Conservation (phyloP, 495 filamentous ascomycete genomes). For the Penicillium lividum region DNA sequence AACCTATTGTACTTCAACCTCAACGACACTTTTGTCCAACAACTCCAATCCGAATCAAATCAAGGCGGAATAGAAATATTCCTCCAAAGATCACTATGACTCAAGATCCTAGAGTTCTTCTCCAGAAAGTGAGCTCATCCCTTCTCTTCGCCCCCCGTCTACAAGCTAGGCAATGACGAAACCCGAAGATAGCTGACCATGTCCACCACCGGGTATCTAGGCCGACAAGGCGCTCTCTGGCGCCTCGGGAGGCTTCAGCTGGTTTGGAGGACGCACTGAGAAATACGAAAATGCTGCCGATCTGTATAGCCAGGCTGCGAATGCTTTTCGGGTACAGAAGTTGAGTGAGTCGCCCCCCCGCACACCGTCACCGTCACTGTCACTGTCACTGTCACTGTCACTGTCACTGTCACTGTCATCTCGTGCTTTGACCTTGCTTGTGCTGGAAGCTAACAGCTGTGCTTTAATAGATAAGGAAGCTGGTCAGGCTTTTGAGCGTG, state of each 20-base stretch:
- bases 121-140: slow-evolving; percentile 53
- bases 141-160: slow-evolving; percentile 18
- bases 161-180: slow-evolving; percentile 29
- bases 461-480: slow-evolving; percentile 69
- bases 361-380: neutral
- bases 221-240: slow-evolving; percentile 74
- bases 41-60: slow-evolving; percentile 4
- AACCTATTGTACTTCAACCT: slow-evolving; percentile 10
- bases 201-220: slow-evolving; percentile 43
- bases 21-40: slow-evolving; percentile 2
- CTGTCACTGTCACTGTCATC: slow-evolving; percentile 10
- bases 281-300: slow-evolving; percentile 85
- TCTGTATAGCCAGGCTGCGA: slow-evolving; percentile 77
- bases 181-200: slow-evolving; percentile 31
- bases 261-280: slow-evolving; percentile 77
- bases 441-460: neutral
- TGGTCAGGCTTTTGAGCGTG: slow-evolving; percentile 75
- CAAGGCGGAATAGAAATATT: slow-evolving; percentile 3
- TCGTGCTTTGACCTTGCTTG: neutral
- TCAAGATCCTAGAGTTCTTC: slow-evolving; percentile 58
- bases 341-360: slow-evolving; percentile 53
- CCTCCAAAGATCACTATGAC: slow-evolving; percentile 28
- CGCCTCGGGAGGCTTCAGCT: slow-evolving; percentile 70
- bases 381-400: slow-evolving; percentile 10
- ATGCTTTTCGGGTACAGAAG: slow-evolving; percentile 75